Evolutionary conservation across 805 yeast genomes (phyloP), one percentile per base, ranked within the genome.

Genomic region (Starmerella bombi): DNA sequence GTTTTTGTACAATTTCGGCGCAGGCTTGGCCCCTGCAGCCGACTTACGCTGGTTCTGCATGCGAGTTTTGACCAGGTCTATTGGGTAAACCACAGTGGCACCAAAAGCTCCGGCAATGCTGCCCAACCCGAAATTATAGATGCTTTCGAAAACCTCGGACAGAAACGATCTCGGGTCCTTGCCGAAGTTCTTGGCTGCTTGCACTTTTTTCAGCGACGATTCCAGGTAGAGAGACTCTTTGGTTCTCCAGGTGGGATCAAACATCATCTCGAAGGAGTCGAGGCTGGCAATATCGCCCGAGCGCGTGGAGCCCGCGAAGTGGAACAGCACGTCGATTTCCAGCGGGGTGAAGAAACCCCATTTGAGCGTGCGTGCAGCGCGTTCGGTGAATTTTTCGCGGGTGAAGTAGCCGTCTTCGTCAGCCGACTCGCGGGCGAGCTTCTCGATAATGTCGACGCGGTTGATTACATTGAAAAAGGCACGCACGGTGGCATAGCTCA

Each of bases 51-150:
- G 97, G 46, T 93, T 93, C 64, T 88, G 98, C 93, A 88, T 84
- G 60, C 97, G 75, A 4, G 98, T 88, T 64, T 88, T 88, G 49
- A 88, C 85, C 59, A 91, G 68, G 63, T 88, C 98, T 50, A 91
- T 91, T 25, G 98, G 98, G 59, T 88, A 88, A 33, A 88, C 98
- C 14, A 80, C 82, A 5, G 95, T 83, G n/a, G 98, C 96, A 47
- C 98, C 98, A 61, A 88, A 76, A 52, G 95, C 91, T 44, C 98
- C 98, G 25, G 98, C 97, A 37, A 86, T 70, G 3, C 96, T 84
- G 15, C 98, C 98, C 44, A 88, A 66, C 23, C 80, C 64, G 61
- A 88, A 88, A 44, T 93, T 84, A 62, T 86, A 83, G 41, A 78
- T 69, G 7, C 94, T 82, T 56, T 82, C 93, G 48, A 88, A 83